Base-by-base conservation (phyloP, 1,284 basidiomycete species). In the Melanopsichium pennsylvanicum region DNA sequence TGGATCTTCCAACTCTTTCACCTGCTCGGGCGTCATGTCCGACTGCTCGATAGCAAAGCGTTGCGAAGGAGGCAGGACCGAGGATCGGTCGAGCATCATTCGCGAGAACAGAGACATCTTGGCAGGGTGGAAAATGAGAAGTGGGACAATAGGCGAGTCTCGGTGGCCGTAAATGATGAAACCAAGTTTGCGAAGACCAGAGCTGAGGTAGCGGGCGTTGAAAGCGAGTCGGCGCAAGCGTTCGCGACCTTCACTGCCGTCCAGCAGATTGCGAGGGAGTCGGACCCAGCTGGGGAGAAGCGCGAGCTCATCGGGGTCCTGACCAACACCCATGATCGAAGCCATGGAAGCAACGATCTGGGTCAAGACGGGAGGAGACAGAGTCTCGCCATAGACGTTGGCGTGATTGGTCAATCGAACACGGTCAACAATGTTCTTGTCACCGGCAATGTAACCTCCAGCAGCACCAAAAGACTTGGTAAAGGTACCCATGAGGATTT, bases 391-490 rank as follows among this genome's bases (percentile, higher is more conserved):
- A 78, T 97, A 97, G 12, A 88, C 84, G 45, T 91, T 89, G 2
- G 91, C 88, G 81, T 97, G 90, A 8, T 92, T 93, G 48, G 87
- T 85, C 22, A 93, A 76, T 19, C 93, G 89, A 4, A 99, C 86
- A 13, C 88, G 85, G 75, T 93, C 89, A 74, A 97, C 89, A 50
- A 96, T 83, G 7, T 84, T 81, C 80, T 92, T 93, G 74, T 83
- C 87, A 6, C 92, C 95, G 4, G 93, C 87, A 71, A 99, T 89
- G 84, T 99, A 97, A 13, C 95, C 95, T 49, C 95, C 95, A 0
- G 94, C 90, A 2, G 95, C 94, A 57, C 95, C 96, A 79, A 98
- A 98, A 0, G 94, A 97, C 83, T 98, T 98, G 32, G 95, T 98
- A 81, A 99, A 96, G 0, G 95, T 99, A 52, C 95, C 95, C 95